phyloP scores from a whole-genome alignment of 495 filamentous ascomycete species.

The Penicillium nucicola region DNA sequence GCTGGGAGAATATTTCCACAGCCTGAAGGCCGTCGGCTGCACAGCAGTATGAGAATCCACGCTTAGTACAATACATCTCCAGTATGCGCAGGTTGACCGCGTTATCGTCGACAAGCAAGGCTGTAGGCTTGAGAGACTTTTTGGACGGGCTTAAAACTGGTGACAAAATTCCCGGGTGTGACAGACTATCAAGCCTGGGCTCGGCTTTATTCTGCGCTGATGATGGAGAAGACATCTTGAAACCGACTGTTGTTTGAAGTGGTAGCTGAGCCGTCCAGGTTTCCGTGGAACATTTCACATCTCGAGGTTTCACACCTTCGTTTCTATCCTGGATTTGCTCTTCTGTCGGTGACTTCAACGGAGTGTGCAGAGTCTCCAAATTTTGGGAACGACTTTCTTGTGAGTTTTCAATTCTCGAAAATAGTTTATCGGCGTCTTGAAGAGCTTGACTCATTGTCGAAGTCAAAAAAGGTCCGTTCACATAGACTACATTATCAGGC shows the following conservation, averaged over 20 bases:
- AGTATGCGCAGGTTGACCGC: conserved; percentile 12
- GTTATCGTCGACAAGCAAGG: conserved; percentile 17
- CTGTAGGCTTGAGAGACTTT: not conserved
- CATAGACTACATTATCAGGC: conserved; percentile 1
- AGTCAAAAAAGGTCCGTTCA: not conserved
- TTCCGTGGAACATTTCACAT: not conserved
- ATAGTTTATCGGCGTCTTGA: not conserved
- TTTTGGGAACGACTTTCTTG: too few relatives aligned
- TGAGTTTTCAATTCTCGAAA: not conserved
- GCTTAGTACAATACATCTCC: conserved; percentile 13
- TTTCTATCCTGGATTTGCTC: too few relatives aligned
- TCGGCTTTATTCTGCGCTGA: too few relatives aligned
- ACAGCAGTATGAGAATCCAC: conserved; percentile 8
- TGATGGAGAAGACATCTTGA: too few relatives aligned
- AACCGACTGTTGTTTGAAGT: too few relatives aligned
- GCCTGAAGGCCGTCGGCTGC: conserved; percentile 9
- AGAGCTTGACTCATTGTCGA: not conserved
- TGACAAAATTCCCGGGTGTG: too few relatives aligned
- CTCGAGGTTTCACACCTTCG: too few relatives aligned
- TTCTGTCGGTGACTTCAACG: too few relatives aligned
- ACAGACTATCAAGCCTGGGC: too few relatives aligned
- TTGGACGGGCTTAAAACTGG: too few relatives aligned
- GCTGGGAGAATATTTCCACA: conserved; percentile 3
- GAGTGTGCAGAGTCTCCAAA: too few relatives aligned
- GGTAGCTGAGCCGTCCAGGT: too few relatives aligned